phyloP scores from a whole-genome alignment of 225 moss, liverwort and hornwort genomes.

The Straminergon stramineum region DNA sequence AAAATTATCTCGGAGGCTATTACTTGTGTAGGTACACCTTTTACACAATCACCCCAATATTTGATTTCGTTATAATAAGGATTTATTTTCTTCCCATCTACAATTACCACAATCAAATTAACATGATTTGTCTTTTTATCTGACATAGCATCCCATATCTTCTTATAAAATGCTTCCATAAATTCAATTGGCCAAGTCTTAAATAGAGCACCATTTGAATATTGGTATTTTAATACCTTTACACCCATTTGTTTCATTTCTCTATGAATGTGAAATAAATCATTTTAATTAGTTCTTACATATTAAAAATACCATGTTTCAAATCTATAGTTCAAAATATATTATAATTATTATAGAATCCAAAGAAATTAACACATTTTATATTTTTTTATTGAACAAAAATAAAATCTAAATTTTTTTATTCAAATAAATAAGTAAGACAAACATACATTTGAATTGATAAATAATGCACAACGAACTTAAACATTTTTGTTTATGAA shows the following conservation, averaged over 20 bases:
- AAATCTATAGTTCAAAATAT: neutral
- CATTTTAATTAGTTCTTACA: too few species aligned
- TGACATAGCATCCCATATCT: neutral
- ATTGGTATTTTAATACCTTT: neutral
- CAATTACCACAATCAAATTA: neutral
- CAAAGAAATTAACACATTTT: too few species aligned
- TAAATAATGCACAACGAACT: too few species aligned
- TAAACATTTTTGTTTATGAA: too few species aligned
- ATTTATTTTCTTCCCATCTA: neutral
- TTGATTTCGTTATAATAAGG: neutral
- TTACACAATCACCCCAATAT: slow-evolving; percentile 7
- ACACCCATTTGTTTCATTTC: neutral
- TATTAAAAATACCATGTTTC: neutral
- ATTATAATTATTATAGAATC: neutral
- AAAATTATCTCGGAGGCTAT: neutral
- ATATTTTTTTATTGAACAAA: neutral
- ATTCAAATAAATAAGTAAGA: neutral
- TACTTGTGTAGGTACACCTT: slow-evolving; percentile 1
- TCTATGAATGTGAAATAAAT: neutral
- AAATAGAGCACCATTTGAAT: neutral
- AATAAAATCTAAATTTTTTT: neutral
- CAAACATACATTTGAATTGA: neutral
- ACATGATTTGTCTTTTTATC: neutral
- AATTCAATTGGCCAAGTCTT: neutral
- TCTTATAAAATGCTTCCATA: neutral